Percentiles rank a stretch among this genome's conserved stretches.
These are phyloP conservation scores for Fraxinus dipetala DNA, from an alignment of 305 asterid genomes.

Conservation along the genomic window DNA sequence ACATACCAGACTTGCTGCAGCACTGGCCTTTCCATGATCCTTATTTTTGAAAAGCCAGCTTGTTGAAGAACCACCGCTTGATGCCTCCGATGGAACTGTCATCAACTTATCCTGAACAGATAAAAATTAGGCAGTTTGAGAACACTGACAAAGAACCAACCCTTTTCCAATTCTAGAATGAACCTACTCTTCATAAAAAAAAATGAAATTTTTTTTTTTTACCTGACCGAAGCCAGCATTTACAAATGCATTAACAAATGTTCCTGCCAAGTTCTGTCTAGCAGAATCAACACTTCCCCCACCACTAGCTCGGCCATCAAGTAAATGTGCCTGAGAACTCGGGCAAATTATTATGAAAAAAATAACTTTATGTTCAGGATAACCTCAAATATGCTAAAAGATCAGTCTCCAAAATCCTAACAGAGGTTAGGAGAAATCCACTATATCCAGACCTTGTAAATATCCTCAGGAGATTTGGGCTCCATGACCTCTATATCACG, in stretches of 20 bases:
- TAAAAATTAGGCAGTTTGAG: conserved; percentile 1
- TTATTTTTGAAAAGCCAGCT: conserved; percentile 97
- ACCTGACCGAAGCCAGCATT: conserved; percentile 99
- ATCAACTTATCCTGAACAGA: conserved; percentile 83
- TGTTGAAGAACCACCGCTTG: conserved; percentile 75
- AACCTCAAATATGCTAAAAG: conserved; percentile 10
- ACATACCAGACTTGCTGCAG: conserved; percentile 95
- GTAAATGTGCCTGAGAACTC: conserved; percentile 75
- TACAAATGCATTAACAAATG: conserved; percentile 97
- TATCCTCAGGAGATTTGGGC: conserved; percentile 96
- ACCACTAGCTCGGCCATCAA: conserved; percentile 93
- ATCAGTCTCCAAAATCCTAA: background rate
- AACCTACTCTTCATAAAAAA: background rate
- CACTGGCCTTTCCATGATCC: conserved; percentile 97
- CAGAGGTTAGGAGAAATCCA: background rate
- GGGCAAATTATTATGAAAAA: background rate
- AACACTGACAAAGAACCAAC: background rate
- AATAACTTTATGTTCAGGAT: background rate
- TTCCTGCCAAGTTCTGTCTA: conserved; percentile 95
- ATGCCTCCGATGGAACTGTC: conserved; percentile 79
- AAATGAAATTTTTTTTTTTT: no score
- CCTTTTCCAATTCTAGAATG: background rate
- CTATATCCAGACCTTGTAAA: conserved; percentile 65
- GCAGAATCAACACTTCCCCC: conserved; percentile 97
- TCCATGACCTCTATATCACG: conserved; percentile 99